Percentiles rank a stretch among this genome's conserved stretches.
Conservation (phyloP, 1,284 basidiomycete species). For the Pterulicium gracile region DNA sequence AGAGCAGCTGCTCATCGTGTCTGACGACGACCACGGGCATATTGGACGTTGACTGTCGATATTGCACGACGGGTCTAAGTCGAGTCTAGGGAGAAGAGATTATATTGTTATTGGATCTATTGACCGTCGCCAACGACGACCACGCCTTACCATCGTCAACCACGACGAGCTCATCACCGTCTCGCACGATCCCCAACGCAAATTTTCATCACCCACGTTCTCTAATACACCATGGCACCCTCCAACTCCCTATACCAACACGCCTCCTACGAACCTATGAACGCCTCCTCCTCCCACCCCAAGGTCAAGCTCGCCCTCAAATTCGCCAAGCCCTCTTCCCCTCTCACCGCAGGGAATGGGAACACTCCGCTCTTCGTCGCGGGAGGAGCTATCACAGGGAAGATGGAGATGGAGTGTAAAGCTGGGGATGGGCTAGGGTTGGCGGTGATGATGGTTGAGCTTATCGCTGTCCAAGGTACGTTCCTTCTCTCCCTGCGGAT, state of each 20-base stretch:
- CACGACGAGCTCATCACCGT: no score
- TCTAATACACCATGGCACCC: no score
- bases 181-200: not conserved
- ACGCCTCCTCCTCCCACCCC: slow-evolving; percentile 59
- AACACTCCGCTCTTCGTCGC: slow-evolving; percentile 38
- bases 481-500: slow-evolving; percentile 6
- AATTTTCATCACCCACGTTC: not conserved
- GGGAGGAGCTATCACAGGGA: slow-evolving; percentile 53
- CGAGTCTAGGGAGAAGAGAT: not conserved
- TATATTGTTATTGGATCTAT: not conserved
- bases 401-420: slow-evolving; percentile 66
- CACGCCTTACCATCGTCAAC: not conserved
- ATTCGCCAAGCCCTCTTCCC: slow-evolving; percentile 27
- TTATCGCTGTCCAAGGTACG: slow-evolving; percentile 63
- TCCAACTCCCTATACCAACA: no score
- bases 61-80: no score
- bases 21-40: no score
- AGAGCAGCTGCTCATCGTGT: no score
- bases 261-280: slow-evolving; percentile 77
- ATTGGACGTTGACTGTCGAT: no score
- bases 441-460: slow-evolving; percentile 61
- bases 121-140: not conserved
- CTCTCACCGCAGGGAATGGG: no score
- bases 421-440: slow-evolving; percentile 60
- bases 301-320: slow-evolving; percentile 56